phyloP scores from a whole-genome alignment of 176 grass and related monocot species.

The Panicum miliaceum region DNA sequence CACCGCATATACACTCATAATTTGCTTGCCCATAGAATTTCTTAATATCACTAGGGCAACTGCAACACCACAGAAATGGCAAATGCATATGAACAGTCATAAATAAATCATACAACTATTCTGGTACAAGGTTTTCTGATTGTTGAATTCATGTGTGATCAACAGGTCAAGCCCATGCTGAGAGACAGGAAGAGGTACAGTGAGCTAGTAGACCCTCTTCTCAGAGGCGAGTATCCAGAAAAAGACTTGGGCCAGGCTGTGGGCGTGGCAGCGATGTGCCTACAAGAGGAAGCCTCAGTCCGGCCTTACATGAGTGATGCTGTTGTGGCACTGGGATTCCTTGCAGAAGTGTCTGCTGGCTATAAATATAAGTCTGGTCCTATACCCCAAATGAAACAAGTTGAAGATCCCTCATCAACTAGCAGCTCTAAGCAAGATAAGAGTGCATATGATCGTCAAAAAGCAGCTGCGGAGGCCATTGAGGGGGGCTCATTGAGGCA shows the following conservation, averaged over 20 bases:
- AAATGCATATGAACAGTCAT: conserved; percentile 1
- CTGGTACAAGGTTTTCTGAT: conserved; percentile 18
- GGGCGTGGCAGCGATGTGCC: conserved; percentile 79
- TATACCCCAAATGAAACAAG: conserved; percentile 25
- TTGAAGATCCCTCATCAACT: conserved; percentile 25
- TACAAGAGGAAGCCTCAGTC: conserved; percentile 73
- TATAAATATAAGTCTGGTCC: conserved; percentile 30
- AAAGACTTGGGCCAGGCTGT: conserved; percentile 70
- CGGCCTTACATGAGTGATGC: conserved; percentile 84
- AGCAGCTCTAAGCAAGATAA: conserved; percentile 32
- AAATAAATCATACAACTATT: conserved; percentile 10
- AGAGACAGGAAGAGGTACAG: conserved; percentile 65
- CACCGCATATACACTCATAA: neutral
- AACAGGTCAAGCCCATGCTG: conserved; percentile 72
- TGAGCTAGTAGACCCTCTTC: conserved; percentile 76
- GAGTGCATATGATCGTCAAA: conserved; percentile 42
- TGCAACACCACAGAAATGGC: conserved; percentile 11
- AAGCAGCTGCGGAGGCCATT: conserved; percentile 60
- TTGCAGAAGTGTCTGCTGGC: conserved; percentile 42
- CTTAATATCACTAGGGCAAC: conserved; percentile 16
- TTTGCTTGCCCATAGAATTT: neutral
- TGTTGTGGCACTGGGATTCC: conserved; percentile 65
- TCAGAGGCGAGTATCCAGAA: conserved; percentile 69
- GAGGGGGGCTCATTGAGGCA: conserved; percentile 65
- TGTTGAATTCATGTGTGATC: conserved; percentile 40